Evolutionary conservation across 441 rosid species (phyloP), one percentile per base, ranked within the genome.

Genomic region (Jatropha multifida): DNA sequence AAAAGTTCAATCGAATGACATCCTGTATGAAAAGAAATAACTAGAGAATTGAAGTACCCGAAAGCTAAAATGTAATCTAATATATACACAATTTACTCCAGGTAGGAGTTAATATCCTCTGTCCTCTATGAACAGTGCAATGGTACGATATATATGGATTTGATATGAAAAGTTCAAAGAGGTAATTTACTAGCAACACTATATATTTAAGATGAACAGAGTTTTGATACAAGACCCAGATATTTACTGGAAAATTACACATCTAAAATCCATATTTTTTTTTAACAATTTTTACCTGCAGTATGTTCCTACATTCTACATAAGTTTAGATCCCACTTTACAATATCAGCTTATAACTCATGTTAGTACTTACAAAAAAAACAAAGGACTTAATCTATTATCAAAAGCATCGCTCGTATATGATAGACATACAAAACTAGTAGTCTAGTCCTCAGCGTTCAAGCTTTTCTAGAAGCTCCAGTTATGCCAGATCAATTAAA

Each of bases 1-100:
- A 93, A 78, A 94, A 92, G 85, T 75, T 88, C 88, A 96, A 83
- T 65, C 86, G 85, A 81, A 88, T 71, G 55, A 76, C 56, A 74
- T 96, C 97, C 99, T 94, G 86, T 61, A 79, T 56, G 63, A 68
- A 73, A 70, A 70, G 44, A 82, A 73, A 74, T 18, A 60, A 63
- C 3, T 55, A 5, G 42, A 72, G 58, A 12, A 40, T 72, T 56
- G 63, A 59, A 42, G 55, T 44, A 26, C 56, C n/a, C 23, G 20
- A 56, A 58, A 71, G 74, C 20, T 20, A 17, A 66, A 66, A 20
- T 20, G 32, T 9, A 18, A 17, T 3, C 5, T 44, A 64, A 32
- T 32, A 0, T 32, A 32, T 32, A 32, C 32, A 32, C 32, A 32
- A 32, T 32, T 18, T 6, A 38, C 20, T 7, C 20, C 38, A 18